phyloP scores from a whole-genome alignment of 257 asterid species.

The Nicotiana tabacum region DNA sequence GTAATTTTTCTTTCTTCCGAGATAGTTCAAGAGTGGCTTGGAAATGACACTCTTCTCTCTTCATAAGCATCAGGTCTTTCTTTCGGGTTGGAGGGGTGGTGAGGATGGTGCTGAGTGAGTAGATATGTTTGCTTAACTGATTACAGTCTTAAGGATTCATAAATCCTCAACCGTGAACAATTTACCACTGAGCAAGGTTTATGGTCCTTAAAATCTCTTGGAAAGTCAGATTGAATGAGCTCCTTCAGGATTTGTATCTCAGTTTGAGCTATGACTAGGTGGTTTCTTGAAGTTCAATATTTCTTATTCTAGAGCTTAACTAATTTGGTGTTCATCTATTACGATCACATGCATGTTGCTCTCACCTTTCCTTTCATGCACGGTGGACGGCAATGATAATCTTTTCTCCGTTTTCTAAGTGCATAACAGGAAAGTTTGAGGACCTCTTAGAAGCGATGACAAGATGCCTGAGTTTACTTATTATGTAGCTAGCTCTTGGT shows the following conservation, averaged over 20 bases:
- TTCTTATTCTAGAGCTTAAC: not conserved
- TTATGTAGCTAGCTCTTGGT: not conserved
- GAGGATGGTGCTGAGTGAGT: not conserved
- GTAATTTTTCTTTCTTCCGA: not conserved
- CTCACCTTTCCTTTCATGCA: not conserved
- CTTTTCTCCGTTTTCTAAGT: not conserved
- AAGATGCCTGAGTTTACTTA: not conserved
- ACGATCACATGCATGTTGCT: not conserved
- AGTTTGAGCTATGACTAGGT: not conserved
- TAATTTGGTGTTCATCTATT: not conserved
- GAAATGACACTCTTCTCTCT: not conserved
- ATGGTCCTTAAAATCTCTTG: not conserved
- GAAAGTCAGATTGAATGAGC: not conserved
- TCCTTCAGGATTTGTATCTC: not conserved
- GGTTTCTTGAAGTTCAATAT: not conserved
- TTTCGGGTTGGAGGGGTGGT: not conserved
- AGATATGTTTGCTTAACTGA: not conserved
- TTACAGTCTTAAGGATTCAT: not conserved
- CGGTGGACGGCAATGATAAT: not conserved
- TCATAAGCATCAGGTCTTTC: not conserved
- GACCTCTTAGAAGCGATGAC: not conserved
- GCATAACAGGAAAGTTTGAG: not conserved
- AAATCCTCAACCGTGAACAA: not conserved
- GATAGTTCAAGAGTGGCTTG: not conserved
- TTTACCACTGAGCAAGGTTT: not conserved